These are phyloP conservation scores for Coemansia sp. DNA, from an alignment of 192 early-diverging fungal species.

Conservation along the genomic window DNA sequence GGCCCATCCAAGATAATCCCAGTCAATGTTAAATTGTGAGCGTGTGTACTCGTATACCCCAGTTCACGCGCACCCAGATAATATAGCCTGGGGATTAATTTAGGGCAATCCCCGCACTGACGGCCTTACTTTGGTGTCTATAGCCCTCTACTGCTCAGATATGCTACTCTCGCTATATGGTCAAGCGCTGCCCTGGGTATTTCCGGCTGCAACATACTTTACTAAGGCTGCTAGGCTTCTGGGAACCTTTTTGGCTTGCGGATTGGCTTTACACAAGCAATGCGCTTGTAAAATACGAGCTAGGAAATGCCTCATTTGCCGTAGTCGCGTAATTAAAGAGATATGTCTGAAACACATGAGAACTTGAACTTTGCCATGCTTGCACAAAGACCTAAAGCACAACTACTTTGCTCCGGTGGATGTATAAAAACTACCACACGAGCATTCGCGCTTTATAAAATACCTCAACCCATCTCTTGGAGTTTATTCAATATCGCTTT, in stretches of 20 bases:
- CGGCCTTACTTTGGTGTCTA: not conserved
- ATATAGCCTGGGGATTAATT: not conserved
- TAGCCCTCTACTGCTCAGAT: not conserved
- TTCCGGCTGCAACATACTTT: too few relatives aligned
- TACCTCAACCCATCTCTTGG: not conserved
- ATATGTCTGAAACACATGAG: conserved; percentile 1
- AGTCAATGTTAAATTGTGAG: not conserved
- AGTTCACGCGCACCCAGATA: not conserved
- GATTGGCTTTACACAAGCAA: not conserved
- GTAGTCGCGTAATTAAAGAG: not conserved
- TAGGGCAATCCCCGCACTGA: not conserved
- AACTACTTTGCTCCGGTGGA: not conserved
- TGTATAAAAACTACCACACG: not conserved
- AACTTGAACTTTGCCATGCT: not conserved
- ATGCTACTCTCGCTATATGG: not conserved
- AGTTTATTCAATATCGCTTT: too few relatives aligned
- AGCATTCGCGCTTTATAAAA: not conserved
- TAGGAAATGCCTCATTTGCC: not conserved
- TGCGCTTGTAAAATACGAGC: not conserved
- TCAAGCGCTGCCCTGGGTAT: too few relatives aligned
- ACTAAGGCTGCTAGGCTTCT: not conserved
- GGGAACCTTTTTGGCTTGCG: not conserved
- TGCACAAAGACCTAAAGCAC: not conserved
- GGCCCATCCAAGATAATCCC: too few relatives aligned
- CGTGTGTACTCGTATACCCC: not conserved